A percentile compares a stretch with the other conserved stretches of the same genome.
These are phyloP conservation scores for Penicillium longicatenatum DNA, from an alignment of 495 filamentous ascomycete genomes.

Conservation along the genomic window DNA sequence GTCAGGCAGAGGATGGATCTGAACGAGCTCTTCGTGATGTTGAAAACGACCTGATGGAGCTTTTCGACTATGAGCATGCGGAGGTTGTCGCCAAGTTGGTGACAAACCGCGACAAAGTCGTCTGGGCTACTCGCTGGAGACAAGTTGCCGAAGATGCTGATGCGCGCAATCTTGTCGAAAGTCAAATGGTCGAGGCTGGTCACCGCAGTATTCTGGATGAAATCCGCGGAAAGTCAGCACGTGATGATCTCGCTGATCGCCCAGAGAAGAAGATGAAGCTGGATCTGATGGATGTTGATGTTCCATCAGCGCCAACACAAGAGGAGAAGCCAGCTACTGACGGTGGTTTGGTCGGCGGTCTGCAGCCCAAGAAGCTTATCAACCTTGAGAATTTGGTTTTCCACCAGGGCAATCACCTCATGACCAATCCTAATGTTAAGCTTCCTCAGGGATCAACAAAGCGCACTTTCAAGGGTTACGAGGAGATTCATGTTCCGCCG, in stretches of 20 bases:
- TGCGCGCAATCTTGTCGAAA: constrained; percentile 76
- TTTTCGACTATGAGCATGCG: constrained; percentile 96
- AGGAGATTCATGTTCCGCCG: constrained; percentile 94
- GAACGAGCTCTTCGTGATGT: constrained; percentile 85
- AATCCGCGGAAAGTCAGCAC: constrained; percentile 64
- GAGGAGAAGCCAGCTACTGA: constrained; percentile 55
- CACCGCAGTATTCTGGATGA: constrained; percentile 85
- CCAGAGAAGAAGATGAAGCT: constrained; percentile 79
- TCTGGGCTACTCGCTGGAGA: constrained; percentile 92
- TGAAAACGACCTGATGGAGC: constrained; percentile 97
- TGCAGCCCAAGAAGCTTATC: constrained; percentile 84
- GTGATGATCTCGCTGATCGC: constrained; percentile 54
- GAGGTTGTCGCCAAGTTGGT: constrained; percentile 93
- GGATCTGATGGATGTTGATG: constrained; percentile 88
- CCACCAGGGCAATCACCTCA: constrained; percentile 96
- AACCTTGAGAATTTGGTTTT: constrained; percentile 96
- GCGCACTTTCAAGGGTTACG: constrained; percentile 93
- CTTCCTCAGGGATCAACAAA: constrained; percentile 96
- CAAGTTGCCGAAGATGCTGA: constrained; percentile 78
- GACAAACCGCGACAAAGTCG: constrained; percentile 84
- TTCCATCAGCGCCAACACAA: constrained; percentile 59
- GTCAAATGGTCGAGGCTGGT: constrained; percentile 88
- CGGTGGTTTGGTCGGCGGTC: constrained; percentile 73
- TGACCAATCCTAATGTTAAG: constrained; percentile 95
- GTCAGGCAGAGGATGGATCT: constrained; percentile 74